Evolutionary conservation across 1,139 yeast genomes (phyloP).

Genomic region (Blastobotrys ciferrii): DNA sequence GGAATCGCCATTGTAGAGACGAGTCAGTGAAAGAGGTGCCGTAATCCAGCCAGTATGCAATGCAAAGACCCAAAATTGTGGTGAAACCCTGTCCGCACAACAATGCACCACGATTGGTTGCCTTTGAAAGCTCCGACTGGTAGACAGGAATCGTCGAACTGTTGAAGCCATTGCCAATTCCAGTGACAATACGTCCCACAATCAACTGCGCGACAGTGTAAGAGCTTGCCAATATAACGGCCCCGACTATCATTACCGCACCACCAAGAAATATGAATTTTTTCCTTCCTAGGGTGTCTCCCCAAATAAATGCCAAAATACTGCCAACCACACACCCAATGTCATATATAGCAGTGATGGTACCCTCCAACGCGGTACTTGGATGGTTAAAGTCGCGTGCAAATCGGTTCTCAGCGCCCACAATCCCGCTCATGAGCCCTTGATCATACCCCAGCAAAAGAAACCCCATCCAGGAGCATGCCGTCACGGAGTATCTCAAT

Average conservation of each 20-base stretch:
- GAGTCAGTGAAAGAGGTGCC: constrained; percentile 14
- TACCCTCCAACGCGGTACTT: constrained; percentile 28
- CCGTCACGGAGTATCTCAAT: not conserved
- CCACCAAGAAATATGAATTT: constrained; percentile 20
- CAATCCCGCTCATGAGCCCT: constrained; percentile 14
- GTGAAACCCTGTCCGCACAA: constrained; percentile 11
- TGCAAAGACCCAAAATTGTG: constrained; percentile 14
- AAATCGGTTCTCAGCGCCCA: constrained; percentile 11
- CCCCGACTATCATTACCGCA: constrained; percentile 43
- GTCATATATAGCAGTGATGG: constrained; percentile 57
- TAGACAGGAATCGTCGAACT: constrained; percentile 59
- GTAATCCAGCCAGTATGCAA: constrained; percentile 19
- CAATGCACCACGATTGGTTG: constrained; percentile 47
- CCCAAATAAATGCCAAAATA: constrained; percentile 39
- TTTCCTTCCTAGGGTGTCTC: constrained; percentile 62
- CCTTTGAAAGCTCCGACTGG: constrained; percentile 55
- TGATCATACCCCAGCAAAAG: constrained; percentile 14
- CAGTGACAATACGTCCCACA: constrained; percentile 55
- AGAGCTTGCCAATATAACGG: constrained; percentile 37
- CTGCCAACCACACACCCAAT: constrained; percentile 68
- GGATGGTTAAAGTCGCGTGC: constrained; percentile 19
- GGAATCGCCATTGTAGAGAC: constrained; percentile 32
- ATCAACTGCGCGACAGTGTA: constrained; percentile 42
- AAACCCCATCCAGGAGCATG: constrained; percentile 12
- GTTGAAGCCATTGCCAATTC: constrained; percentile 58